Conservation (phyloP, 495 filamentous ascomycete genomes). For the Podospora tetraspora region DNA sequence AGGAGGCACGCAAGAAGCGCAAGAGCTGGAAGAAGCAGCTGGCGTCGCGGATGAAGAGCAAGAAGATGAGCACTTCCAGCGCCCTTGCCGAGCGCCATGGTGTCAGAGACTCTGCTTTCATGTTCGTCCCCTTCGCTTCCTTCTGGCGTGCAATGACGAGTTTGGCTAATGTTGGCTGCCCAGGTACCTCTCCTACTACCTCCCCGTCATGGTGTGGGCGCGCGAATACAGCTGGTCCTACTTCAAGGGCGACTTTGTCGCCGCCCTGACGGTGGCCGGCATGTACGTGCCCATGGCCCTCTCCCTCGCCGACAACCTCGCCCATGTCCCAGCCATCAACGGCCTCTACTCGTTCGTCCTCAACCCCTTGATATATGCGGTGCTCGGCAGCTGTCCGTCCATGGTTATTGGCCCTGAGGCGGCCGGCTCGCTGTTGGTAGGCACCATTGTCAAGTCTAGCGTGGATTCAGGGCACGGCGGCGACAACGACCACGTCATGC, state of each 20-base stretch:
- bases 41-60: constrained; percentile 41
- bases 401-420: constrained; percentile 97
- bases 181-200: constrained; percentile 90
- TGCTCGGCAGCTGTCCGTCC: constrained; percentile 83
- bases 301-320: constrained; percentile 88
- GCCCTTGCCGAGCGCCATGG: constrained; percentile 57
- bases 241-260: constrained; percentile 79
- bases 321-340: constrained; percentile 87
- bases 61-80: constrained; percentile 59
- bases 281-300: constrained; percentile 98
- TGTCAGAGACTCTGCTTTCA: constrained; percentile 49
- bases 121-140: constrained; percentile 43
- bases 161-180: neutral
- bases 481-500: constrained; percentile 64
- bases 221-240: constrained; percentile 74
- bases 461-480: constrained; percentile 62
- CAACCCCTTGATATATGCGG: constrained; percentile 80
- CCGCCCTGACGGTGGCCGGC: constrained; percentile 84
- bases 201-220: constrained; percentile 87
- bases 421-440: constrained; percentile 83
- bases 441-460: constrained; percentile 74
- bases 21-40: constrained; percentile 33
- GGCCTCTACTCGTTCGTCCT: constrained; percentile 95
- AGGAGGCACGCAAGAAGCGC: constrained; percentile 16
- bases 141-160: neutral